A percentile compares a stretch with the other conserved stretches of the same genome.
Conservation (phyloP, 2,329 filamentous ascomycete genomes). For the Thermothelomyces thermophilus region DNA sequence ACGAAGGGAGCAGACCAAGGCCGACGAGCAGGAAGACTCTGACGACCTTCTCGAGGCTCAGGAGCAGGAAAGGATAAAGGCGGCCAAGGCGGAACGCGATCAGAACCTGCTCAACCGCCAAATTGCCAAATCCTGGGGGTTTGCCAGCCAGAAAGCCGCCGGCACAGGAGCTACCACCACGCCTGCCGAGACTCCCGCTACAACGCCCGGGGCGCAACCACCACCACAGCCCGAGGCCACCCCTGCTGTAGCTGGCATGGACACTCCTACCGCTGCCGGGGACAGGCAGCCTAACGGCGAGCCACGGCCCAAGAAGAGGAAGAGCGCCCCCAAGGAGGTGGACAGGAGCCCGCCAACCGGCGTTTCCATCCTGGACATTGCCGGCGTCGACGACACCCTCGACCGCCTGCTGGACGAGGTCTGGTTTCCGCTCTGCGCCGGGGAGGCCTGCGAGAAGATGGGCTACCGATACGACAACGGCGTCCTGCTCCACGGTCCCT, state of each 20-base stretch:
- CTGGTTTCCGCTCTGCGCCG: constrained; percentile 63
- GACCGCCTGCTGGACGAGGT: constrained; percentile 63
- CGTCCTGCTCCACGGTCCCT: constrained; percentile 73
- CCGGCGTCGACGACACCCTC: constrained; percentile 68
- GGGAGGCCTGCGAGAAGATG: constrained; percentile 57
- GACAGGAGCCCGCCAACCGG: constrained; percentile 61
- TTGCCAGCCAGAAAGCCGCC: constrained; percentile 26
- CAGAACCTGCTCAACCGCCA: constrained; percentile 36
- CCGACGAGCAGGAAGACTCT: constrained; percentile 48
- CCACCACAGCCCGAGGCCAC: not conserved
- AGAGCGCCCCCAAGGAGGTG: constrained; percentile 39
- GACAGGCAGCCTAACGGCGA: constrained; percentile 59
- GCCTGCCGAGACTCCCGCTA: constrained; percentile 1
- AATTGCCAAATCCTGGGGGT: constrained; percentile 36
- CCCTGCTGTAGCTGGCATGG: not conserved
- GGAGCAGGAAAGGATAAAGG: constrained; percentile 20
- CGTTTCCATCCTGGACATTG: constrained; percentile 64
- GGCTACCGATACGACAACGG: constrained; percentile 66
- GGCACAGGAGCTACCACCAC: not conserved
- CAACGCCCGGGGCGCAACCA: not conserved
- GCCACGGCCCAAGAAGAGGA: constrained; percentile 59
- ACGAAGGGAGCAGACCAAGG: constrained; percentile 57
- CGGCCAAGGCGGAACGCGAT: constrained; percentile 23
- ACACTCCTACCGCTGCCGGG: not conserved
- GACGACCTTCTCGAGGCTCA: constrained; percentile 33